phyloP scores from a whole-genome alignment of 768 basidiomycete genomes.

The Boletus sp. region DNA sequence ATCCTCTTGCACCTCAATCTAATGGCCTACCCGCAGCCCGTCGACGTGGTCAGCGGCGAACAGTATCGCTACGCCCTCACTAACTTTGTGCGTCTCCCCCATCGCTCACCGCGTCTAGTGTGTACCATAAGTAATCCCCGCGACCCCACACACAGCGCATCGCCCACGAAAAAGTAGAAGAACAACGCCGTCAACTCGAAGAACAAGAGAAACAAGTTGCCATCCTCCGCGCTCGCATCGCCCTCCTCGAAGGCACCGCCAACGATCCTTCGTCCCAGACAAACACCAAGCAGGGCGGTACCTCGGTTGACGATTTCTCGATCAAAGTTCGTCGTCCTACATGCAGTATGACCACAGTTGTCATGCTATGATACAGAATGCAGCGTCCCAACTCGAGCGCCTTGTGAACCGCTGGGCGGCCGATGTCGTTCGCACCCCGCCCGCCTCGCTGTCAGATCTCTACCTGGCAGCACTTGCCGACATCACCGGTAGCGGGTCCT shows the following conservation, averaged over 20 bases:
- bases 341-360: background rate
- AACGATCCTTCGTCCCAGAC: conserved; percentile 35
- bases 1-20: background rate
- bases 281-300: conserved; percentile 42
- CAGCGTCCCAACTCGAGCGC: conserved; percentile 78
- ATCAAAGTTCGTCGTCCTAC: conserved; percentile 57
- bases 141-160: conserved; percentile 45
- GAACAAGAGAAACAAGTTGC: conserved; percentile 85
- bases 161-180: conserved; percentile 86
- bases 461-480: conserved; percentile 60
- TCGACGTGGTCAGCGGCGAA: conserved; percentile 45
- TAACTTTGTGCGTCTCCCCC: conserved; percentile 59
- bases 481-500: conserved; percentile 41
- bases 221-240: conserved; percentile 63
- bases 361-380: conserved; percentile 47
- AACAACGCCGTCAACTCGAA: conserved; percentile 72
- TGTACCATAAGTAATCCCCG: background rate
- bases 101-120: background rate
- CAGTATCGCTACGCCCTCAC: conserved; percentile 82
- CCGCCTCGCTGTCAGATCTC: conserved; percentile 48
- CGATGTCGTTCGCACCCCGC: conserved; percentile 60
- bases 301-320: conserved; percentile 82
- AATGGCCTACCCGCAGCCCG: conserved; percentile 19
- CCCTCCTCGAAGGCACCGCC: conserved; percentile 63
- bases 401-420: conserved; percentile 87